phyloP scores from a whole-genome alignment of 129 eudicot species.

The Artemisia tridentata region DNA sequence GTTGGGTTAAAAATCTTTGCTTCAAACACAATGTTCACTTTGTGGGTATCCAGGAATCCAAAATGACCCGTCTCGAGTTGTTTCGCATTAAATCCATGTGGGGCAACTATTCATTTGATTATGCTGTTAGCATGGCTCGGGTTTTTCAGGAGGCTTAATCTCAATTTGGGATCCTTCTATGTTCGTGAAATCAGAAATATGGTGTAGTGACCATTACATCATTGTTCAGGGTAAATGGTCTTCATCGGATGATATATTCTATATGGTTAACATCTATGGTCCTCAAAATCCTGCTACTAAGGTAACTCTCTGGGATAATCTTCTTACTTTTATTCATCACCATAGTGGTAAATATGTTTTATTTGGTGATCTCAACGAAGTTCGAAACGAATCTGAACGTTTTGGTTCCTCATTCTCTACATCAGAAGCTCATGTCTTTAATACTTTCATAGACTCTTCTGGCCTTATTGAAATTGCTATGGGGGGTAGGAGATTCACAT shows the following conservation, averaged over 20 bases:
- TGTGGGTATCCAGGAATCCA: too few species aligned
- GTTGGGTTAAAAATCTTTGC: too few species aligned
- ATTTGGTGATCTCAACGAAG: background rate
- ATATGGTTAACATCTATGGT: background rate
- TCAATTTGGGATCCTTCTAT: background rate
- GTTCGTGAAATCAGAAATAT: background rate
- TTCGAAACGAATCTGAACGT: background rate
- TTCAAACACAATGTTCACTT: too few species aligned
- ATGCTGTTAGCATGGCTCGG: too few species aligned
- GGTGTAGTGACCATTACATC: background rate
- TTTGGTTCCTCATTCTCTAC: background rate
- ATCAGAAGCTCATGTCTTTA: background rate
- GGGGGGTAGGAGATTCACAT: background rate
- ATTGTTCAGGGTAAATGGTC: background rate
- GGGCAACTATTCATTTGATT: too few species aligned
- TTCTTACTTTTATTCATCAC: background rate
- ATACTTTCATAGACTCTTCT: background rate
- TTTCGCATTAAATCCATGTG: too few species aligned
- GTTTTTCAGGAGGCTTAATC: background rate
- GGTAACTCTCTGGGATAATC: background rate
- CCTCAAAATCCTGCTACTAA: background rate
- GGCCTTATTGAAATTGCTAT: background rate
- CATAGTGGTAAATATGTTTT: background rate
- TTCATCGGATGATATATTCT: background rate
- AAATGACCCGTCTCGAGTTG: too few species aligned